Evolutionary conservation across 169 alveolate species (phyloP), one percentile per base, ranked within the genome.

Genomic region (Plasmodium falciparum): DNA sequence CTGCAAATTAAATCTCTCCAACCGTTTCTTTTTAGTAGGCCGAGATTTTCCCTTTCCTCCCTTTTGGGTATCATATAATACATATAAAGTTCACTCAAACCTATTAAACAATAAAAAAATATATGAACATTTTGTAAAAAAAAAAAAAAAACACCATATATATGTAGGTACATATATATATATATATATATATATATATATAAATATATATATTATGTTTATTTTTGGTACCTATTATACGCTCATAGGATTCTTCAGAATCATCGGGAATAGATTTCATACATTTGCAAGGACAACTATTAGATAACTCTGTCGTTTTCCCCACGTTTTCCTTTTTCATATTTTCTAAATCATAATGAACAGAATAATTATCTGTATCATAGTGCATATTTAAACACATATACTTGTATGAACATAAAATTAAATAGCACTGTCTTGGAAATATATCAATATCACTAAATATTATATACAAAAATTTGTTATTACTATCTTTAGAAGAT

Each of bases 351-450:
- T 86, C 92, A 43, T 71, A 63, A 59, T 75, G 90, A 24, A 33
- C 39, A 26, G 63, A 62, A 43, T 54, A 78, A 63, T 52, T 26
- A 52, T 62, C 76, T 22, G 70, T 86, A 50, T 94, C 97, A 78
- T 94, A 94, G 62, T 94, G 97, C 73, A 95, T 90, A 61, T 95
- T 95, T 56, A 94, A 74, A 47, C 95, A 94, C 97, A 94, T 94
- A 49, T 94, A 93, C 89, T 93, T 94, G 67, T 73, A 83, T 26
- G 95, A 92, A 17, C 96, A 95, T 12, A 94, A 61, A 15, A 94
- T 74, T 67, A 94, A 88, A 93, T 95, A 94, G 80, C 97, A 94
- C 75, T 94, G 97, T 56, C 97, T 86, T 1, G 97, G 97, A 62
- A 94, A 94, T 72, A 94, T 85, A 72, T 94, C 97, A 75, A 94